Evolutionary conservation across 257 asterid species (phyloP), one percentile per base, ranked within the genome.

Genomic region (Solanum rostratum): DNA sequence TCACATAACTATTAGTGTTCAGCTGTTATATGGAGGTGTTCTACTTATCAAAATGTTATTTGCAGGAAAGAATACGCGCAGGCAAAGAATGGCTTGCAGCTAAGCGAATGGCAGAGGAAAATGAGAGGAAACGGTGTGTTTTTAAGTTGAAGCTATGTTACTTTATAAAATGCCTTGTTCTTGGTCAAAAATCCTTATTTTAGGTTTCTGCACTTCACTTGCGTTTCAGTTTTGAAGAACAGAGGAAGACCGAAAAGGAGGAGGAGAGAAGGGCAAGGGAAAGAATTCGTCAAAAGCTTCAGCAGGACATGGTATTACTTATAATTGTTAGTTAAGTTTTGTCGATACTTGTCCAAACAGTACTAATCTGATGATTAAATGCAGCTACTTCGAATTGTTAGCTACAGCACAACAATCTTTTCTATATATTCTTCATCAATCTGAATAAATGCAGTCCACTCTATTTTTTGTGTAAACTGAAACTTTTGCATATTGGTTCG

Each of bases 191-290:
- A 53, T 82, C 60, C 82, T 74, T 45, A 59, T 65, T 27, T 20
- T 49, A 27, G 20, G 27, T 66, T 46, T 79, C 20, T 57, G 52
- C 30, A 66, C 15, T 79, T 73, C 63, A 55, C 45, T 20, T 16
- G 60, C 24, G 27, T 37, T 30, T 66, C 90, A 94, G 98, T 81
- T 84, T 85, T 83, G 30, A 88, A 81, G 92, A 92, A 59, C 92
- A 86, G 81, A 24, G 81, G 84, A 86, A 91, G 87, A 89, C 92
- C 50, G 94, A 91, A 50, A 93, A 92, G 90, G 94, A 87, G 84
- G 97, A 95, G 87, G 92, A 88, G 87, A 91, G 83, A 90, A 87
- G 90, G 86, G 94, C 94, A 49, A 89, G 92, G 68, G 97, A 92
- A 83, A 91, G 62, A 84, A 83, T 93, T 87, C 95, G 90, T 69